Conservation (phyloP, 2,329 filamentous ascomycete species). For the Sclerotinia minor region DNA sequence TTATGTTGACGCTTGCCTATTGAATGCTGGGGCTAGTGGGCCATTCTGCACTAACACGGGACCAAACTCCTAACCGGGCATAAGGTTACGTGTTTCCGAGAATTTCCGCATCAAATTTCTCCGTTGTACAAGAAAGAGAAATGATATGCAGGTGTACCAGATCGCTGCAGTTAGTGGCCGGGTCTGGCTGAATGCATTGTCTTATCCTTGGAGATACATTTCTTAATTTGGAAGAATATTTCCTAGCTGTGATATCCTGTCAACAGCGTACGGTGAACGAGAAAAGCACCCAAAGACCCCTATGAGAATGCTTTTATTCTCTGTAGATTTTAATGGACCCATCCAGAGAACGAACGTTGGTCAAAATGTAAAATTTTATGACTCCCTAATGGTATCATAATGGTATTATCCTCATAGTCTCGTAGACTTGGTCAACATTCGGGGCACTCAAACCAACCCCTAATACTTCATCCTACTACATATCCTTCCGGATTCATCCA, state of each 20-base stretch:
- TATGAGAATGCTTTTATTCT: neutral
- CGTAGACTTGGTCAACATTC: conserved; percentile 1
- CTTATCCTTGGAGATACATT: too few species aligned
- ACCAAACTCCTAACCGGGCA: neutral
- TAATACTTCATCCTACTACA: neutral
- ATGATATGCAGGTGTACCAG: neutral
- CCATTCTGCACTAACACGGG: neutral
- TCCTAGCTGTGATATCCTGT: too few species aligned
- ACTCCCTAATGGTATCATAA: conserved; percentile 12
- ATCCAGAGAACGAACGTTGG: neutral
- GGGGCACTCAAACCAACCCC: neutral
- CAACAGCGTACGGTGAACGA: neutral
- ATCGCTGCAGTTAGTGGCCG: neutral
- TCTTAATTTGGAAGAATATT: too few species aligned
- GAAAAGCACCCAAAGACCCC: neutral
- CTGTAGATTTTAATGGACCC: neutral
- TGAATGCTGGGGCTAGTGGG: neutral
- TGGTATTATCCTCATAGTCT: conserved; percentile 12
- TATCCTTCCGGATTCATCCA: neutral
- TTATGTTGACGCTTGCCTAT: neutral
- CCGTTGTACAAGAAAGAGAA: too few species aligned
- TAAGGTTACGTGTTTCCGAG: too few species aligned
- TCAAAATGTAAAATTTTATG: conserved; percentile 7
- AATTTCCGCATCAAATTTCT: neutral
- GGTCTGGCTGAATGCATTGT: neutral